Base-by-base conservation (phyloP, 768 basidiomycete genomes). In the Collybia sordida region DNA sequence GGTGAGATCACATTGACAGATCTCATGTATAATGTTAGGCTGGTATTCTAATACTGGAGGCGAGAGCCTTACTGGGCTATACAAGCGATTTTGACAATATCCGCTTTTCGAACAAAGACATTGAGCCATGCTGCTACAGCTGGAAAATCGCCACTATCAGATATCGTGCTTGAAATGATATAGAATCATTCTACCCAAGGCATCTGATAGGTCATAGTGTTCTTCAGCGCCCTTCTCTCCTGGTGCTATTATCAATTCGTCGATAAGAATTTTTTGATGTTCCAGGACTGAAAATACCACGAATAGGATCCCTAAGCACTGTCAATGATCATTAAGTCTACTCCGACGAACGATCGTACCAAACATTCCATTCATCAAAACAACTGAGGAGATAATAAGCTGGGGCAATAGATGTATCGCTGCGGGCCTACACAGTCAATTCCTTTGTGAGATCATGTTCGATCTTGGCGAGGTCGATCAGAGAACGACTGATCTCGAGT, bases 91-190 rank as follows among this genome's bases (percentile, higher is more conserved):
- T 79, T 78, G 38, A 83, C 77, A 6, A 81, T 68, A 55, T 81
- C 78, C 4, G 80, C 78, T 44, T 85, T 79, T 15, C 82, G 71
- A 5, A 83, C 73, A 52, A 85, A 79, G 4, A 82, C 75, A 57
- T 83, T 83, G 45, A 85, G 63, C 81, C 82, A 85, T 7, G 79
- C 69, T 2, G 78, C 79, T 43, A 85, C 80, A 15, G 80, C 82
- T 73, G 31, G 57, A 7, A 53, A 53, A 22, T 57, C 42, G n/a
- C 17, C 42, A 8, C 14, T 4, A 28, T 18, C 17, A 50, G 12
- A 14, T 31, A 39, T n/a, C 23, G 5, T 6, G 43, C n/a, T 23
- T 31, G 28, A 55, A 50, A 7, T 50, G 7, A 24, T 37, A 3
- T 24, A 42, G 35, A 2, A 37, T 40, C 15, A 21, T 11, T 56